Percentiles rank a stretch among this genome's conserved stretches.
Conservation (phyloP, 805 yeast species). For the Cyberlindnera japonica region DNA sequence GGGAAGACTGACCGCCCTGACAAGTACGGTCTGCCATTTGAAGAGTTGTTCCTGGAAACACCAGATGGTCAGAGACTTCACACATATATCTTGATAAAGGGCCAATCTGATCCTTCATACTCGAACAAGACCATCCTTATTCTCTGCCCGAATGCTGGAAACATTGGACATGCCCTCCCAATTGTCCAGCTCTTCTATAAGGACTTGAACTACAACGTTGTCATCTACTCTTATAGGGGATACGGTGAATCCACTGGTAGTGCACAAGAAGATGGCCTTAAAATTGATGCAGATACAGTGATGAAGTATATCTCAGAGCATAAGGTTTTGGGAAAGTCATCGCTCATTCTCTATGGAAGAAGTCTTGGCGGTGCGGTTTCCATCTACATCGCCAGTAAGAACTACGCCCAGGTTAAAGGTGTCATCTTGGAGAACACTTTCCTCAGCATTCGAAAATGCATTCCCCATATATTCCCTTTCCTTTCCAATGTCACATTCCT, state of each 20-base stretch:
- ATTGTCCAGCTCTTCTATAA: conserved; percentile 66
- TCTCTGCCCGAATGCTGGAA: conserved; percentile 92
- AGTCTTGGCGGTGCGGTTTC: conserved; percentile 96
- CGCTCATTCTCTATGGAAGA: conserved; percentile 75
- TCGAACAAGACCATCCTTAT: conserved; percentile 68
- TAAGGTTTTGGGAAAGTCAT: conserved; percentile 46
- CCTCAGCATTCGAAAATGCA: conserved; percentile 63
- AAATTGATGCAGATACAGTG: conserved; percentile 74
- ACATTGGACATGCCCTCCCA: conserved; percentile 88
- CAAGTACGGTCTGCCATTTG: conserved; percentile 60
- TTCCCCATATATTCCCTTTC: conserved; percentile 72
- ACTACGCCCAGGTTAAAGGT: conserved; percentile 50
- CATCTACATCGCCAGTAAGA: conserved; percentile 67
- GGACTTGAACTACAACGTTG: conserved; percentile 66
- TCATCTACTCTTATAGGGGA: conserved; percentile 86
- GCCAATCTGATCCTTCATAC: conserved; percentile 34
- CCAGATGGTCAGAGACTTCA: conserved; percentile 67
- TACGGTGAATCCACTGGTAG: conserved; percentile 78
- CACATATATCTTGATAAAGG: conserved; percentile 57
- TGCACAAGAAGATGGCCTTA: conserved; percentile 76
- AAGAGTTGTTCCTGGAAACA: conserved; percentile 57
- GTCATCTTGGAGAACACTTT: conserved; percentile 86
- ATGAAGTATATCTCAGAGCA: conserved; percentile 55
- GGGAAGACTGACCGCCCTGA: conserved; percentile 74
- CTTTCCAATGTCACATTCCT: conserved; percentile 51